Percentiles rank a stretch among this genome's conserved stretches.
Conservation (phyloP, 495 filamentous ascomycete species). For the Astrothelium macrocarpum region DNA sequence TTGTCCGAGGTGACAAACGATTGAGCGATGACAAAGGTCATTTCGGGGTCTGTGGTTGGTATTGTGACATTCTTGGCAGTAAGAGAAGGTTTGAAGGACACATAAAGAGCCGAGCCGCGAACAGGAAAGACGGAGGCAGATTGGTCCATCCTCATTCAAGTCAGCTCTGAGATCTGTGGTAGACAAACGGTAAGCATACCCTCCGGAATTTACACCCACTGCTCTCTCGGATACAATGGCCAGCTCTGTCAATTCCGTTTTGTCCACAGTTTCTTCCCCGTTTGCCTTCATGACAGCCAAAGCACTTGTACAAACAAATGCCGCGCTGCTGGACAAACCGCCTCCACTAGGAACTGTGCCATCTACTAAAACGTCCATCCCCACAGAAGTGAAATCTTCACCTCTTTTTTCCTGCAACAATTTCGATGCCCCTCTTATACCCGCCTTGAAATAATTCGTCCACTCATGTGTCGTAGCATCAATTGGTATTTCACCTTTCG, state of each 20-base stretch:
- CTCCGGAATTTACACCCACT: conserved; percentile 93
- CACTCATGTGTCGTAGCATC: conserved; percentile 56
- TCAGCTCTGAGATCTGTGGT: neutral
- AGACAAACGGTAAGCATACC: conserved; percentile 41
- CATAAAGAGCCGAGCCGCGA: conserved; percentile 76
- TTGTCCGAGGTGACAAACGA: conserved; percentile 91
- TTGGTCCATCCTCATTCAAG: conserved; percentile 70
- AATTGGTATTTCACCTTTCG: conserved; percentile 33
- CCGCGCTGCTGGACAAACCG: conserved; percentile 86
- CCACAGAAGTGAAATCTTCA: conserved; percentile 44
- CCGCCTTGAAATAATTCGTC: conserved; percentile 97
- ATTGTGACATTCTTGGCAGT: conserved; percentile 69
- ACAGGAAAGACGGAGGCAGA: conserved; percentile 90
- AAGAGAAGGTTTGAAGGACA: conserved; percentile 79
- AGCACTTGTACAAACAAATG: conserved; percentile 84
- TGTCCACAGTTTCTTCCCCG: conserved; percentile 67
- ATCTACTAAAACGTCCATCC: conserved; percentile 83
- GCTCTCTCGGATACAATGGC: conserved; percentile 89
- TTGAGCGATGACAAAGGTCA: conserved; percentile 89
- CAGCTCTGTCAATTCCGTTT: conserved; percentile 79
- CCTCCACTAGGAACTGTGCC: conserved; percentile 87
- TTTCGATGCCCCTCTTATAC: conserved; percentile 69
- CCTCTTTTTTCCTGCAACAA: conserved; percentile 61
- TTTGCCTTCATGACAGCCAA: conserved; percentile 83
- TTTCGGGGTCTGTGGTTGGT: conserved; percentile 68